A percentile compares a stretch with the other conserved stretches of the same genome.
phyloP scores from a whole-genome alignment of 176 grass and related monocot genomes.

The Rhynchospora tenuis region DNA sequence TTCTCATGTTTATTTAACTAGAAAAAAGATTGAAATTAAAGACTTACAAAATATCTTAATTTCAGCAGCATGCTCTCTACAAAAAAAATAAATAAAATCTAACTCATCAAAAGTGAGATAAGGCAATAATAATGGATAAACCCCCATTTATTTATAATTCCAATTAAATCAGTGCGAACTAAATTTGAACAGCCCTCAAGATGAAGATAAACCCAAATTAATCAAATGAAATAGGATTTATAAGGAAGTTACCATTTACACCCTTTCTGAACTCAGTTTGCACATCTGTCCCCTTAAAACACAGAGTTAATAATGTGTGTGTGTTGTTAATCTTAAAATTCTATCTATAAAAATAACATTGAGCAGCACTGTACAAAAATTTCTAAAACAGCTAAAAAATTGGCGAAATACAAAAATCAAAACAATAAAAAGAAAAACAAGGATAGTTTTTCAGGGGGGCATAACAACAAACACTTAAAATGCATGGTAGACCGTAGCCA shows the following conservation, averaged over 20 bases:
- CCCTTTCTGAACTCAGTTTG: background rate
- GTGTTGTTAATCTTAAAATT: background rate
- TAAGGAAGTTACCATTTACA: background rate
- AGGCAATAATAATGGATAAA: too few species aligned
- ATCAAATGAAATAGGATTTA: background rate
- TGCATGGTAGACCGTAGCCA: conserved; percentile 48
- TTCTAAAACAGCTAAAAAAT: background rate
- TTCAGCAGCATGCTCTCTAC: too few species aligned
- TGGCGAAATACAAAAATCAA: background rate
- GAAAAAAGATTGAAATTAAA: too few species aligned
- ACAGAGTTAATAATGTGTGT: background rate
- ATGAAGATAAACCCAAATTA: too few species aligned
- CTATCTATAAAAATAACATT: background rate
- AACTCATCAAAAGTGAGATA: too few species aligned
- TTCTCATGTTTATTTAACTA: too few species aligned
- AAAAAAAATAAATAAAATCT: too few species aligned
- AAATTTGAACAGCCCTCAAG: too few species aligned
- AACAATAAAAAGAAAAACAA: background rate
- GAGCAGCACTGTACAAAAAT: background rate
- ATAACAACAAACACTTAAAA: background rate
- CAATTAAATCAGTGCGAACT: too few species aligned
- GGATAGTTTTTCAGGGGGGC: background rate
- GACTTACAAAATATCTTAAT: too few species aligned
- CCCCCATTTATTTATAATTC: too few species aligned
- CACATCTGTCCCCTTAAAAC: background rate